These are phyloP conservation scores for Colletotrichum tanaceti DNA, from an alignment of 2,329 filamentous ascomycete species.

Conservation along the genomic window DNA sequence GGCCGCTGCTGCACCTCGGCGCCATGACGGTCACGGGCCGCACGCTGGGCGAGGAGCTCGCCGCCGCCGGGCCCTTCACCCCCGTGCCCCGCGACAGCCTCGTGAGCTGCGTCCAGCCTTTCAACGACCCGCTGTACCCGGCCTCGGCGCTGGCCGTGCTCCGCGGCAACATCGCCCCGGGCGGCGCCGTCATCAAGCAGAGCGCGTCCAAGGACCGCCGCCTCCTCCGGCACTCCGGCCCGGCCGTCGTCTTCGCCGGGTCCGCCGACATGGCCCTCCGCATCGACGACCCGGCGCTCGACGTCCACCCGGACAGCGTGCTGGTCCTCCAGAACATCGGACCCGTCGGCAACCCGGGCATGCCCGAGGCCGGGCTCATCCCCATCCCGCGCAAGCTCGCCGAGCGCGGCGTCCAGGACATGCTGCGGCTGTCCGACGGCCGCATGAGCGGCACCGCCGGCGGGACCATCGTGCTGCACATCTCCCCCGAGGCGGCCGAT, in stretches of 20 bases:
- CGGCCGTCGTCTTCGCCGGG: conserved; percentile 74
- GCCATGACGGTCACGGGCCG: conserved; percentile 87
- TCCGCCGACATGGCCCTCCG: conserved; percentile 80
- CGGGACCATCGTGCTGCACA: conserved; percentile 90
- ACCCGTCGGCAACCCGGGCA: conserved; percentile 88
- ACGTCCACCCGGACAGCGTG: conserved; percentile 70
- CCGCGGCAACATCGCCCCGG: conserved; percentile 83
- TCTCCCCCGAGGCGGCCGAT: conserved; percentile 83
- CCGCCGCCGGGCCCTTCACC: conserved; percentile 74
- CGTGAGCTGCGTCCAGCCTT: conserved; percentile 70
- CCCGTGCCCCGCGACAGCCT: conserved; percentile 49
- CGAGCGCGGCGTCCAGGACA: conserved; percentile 78
- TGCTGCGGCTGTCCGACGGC: conserved; percentile 88
- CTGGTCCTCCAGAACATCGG: conserved; percentile 90
- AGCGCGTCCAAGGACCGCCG: conserved; percentile 83
- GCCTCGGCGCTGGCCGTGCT: conserved; percentile 86
- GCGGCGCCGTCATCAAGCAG: conserved; percentile 89
- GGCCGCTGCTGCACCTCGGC: conserved; percentile 79
- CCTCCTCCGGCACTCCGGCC: conserved; percentile 59
- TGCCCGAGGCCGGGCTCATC: conserved; percentile 82
- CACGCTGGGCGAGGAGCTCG: conserved; percentile 83
- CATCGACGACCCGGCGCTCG: conserved; percentile 67
- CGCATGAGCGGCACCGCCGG: conserved; percentile 88
- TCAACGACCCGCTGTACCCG: conserved; percentile 74
- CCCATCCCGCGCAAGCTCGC: conserved; percentile 81